Evolutionary conservation across 306 rosid genomes (phyloP), one percentile per base, ranked within the genome.

Genomic region (Quercus mongolica): DNA sequence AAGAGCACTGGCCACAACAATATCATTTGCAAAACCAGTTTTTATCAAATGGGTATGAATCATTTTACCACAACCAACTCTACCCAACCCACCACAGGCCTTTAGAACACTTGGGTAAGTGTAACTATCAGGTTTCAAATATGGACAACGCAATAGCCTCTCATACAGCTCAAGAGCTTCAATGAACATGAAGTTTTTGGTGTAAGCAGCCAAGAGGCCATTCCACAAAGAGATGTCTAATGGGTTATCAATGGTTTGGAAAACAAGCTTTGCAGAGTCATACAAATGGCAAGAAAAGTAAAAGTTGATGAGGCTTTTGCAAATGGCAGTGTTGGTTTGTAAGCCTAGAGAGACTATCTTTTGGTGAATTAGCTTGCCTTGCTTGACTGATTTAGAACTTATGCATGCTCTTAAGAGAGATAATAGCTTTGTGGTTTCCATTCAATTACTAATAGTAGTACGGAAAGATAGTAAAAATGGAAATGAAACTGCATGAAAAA

Each of bases 51-150:
- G 76, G 5, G 83, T 35, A 81, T 94, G 97, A 26, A 90, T 68
- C 84, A 62, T 80, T 76, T 74, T 80, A 49, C 98, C 97, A 56
- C 38, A 80, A 6, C 68, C 30, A 80, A 86, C 56, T 69, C 89
- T 78, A 62, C 87, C 76, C 77, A 87, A 65, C 75, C 89, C 90
- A 23, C 93, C 88, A 31, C 94, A 91, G 4, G 92, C 94, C 88
- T 91, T 91, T 71, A 91, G 84, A 86, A 89, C 88, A 82, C 91
- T 88, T 9, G 98, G 94, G 78, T 84, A 93, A 11, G 94, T 90
- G 81, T 79, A 91, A 82, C 84, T 82, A 86, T 90, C 92, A 58
- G 93, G 91, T 38, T 61, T 81, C 46, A 88, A 13, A 75, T 21
- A 31, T 70, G 90, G 88, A 81, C 74, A 78, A 75, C 7, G 54